Conservation (phyloP, 1,284 basidiomycete species). For the Cryptococcus maquisensis region DNA sequence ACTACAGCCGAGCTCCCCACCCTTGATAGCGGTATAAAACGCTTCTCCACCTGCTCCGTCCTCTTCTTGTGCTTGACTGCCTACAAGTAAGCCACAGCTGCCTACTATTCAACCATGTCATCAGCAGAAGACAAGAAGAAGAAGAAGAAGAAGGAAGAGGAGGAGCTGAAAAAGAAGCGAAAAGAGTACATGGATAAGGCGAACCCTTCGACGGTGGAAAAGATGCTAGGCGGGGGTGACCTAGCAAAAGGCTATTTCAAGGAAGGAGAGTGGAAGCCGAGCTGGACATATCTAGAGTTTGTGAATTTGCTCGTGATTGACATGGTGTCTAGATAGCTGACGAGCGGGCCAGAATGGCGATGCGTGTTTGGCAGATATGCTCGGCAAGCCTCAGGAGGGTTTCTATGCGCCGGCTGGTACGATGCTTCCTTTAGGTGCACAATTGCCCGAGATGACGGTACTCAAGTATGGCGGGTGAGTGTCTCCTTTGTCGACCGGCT, state of each 20-base stretch:
- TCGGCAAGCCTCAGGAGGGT: conserved; percentile 21
- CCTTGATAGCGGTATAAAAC: no score
- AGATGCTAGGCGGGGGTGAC: conserved; percentile 15
- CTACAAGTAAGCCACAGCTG: no score
- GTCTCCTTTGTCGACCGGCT: no score
- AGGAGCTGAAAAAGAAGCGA: conserved; percentile 3
- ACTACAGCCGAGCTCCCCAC: no score
- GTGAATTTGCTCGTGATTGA: conserved; percentile 13
- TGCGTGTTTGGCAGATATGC: conserved; percentile 31
- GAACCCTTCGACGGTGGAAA: conserved; percentile 23
- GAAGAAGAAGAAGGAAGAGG: conserved; percentile 10
- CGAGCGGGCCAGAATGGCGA: conserved; percentile 22
- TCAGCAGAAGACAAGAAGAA: conserved; percentile 1
- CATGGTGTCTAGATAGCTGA: no score
- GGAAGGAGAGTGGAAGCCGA: conserved; percentile 29
- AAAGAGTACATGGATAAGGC: conserved; percentile 20
- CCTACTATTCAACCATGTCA: not conserved
- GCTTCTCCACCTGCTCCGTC: no score
- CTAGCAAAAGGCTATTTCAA: conserved; percentile 20
- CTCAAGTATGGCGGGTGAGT: conserved; percentile 31
- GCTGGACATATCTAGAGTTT: conserved; percentile 33
- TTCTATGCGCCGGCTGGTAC: conserved; percentile 35
- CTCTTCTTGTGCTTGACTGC: no score
- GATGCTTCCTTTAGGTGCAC: conserved; percentile 34
- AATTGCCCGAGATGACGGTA: conserved; percentile 34